Conservation (phyloP, 306 rosid species). For the Adenanthera pavonina region DNA sequence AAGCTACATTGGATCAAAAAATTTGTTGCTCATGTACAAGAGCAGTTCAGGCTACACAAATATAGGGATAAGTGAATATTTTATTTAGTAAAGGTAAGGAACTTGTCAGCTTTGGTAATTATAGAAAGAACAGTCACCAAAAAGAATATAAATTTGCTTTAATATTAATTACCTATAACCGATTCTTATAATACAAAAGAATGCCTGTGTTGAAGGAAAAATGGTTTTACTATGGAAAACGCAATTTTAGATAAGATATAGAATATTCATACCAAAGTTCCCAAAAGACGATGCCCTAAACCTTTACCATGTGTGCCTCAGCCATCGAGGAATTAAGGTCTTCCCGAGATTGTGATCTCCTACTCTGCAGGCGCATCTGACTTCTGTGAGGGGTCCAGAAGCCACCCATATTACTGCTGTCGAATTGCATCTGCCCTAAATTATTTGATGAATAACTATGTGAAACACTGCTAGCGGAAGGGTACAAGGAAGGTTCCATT, state of each 20-base stretch:
- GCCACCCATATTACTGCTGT: constrained; percentile 59
- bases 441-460: constrained; percentile 86
- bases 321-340: constrained; percentile 79
- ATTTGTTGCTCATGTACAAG: constrained; percentile 23
- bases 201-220: constrained; percentile 39
- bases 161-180: constrained; percentile 42
- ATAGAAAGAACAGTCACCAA: constrained; percentile 30
- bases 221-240: constrained; percentile 22
- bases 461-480: constrained; percentile 66
- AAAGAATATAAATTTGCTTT: constrained; percentile 26
- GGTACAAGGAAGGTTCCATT: constrained; percentile 67
- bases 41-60: constrained; percentile 32
- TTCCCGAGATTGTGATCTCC: constrained; percentile 97
- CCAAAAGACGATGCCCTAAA: constrained; percentile 50
- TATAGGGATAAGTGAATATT: not conserved
- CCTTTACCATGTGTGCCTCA: constrained; percentile 80
- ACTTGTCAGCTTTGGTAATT: constrained; percentile 17
- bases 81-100: constrained; percentile 7
- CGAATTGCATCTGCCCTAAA: constrained; percentile 87
- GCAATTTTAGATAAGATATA: constrained; percentile 35
- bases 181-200: constrained; percentile 45
- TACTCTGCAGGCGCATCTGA: constrained; percentile 93
- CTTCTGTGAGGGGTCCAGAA: constrained; percentile 85
- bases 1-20: constrained; percentile 20
- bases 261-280: constrained; percentile 55